These are phyloP conservation scores for Xylariaceae sp. DNA, from an alignment of 2,329 filamentous ascomycete species.

Conservation along the genomic window DNA sequence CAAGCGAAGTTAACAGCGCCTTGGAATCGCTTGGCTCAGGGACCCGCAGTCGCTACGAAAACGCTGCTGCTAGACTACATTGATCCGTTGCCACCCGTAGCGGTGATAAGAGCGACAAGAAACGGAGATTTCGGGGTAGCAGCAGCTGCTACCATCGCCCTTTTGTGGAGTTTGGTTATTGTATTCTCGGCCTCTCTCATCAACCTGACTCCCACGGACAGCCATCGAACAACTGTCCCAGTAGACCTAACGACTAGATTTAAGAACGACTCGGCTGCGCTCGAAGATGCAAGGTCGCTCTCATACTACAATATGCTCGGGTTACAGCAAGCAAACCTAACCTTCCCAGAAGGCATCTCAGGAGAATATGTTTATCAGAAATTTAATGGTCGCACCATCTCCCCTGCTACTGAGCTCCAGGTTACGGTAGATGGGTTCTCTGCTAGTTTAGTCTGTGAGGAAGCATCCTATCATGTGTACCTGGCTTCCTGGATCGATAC, in stretches of 20 bases:
- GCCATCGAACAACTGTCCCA: neutral
- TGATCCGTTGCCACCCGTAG: neutral
- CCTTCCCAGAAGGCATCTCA: neutral
- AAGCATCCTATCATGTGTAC: neutral
- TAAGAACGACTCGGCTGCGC: neutral
- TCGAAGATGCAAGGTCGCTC: neutral
- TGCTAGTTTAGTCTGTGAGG: conserved; percentile 2
- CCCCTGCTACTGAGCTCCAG: neutral
- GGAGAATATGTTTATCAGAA: neutral
- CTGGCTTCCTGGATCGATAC: neutral
- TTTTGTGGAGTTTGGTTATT: neutral
- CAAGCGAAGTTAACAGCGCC: conserved; percentile 11
- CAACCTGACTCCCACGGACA: neutral
- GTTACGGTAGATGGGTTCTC: conserved; percentile 5
- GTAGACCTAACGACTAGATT: neutral
- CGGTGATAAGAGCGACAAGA: neutral
- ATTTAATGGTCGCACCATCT: neutral
- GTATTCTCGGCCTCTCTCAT: conserved; percentile 6
- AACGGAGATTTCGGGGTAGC: conserved; percentile 5
- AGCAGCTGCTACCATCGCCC: neutral
- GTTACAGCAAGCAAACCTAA: neutral
- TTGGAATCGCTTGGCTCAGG: neutral
- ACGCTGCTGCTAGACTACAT: conserved; percentile 9
- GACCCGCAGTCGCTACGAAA: neutral
- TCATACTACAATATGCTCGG: conserved; percentile 8